phyloP scores from a whole-genome alignment of 352 stramenopile genomes.

The Globisporangium takayamanum region DNA sequence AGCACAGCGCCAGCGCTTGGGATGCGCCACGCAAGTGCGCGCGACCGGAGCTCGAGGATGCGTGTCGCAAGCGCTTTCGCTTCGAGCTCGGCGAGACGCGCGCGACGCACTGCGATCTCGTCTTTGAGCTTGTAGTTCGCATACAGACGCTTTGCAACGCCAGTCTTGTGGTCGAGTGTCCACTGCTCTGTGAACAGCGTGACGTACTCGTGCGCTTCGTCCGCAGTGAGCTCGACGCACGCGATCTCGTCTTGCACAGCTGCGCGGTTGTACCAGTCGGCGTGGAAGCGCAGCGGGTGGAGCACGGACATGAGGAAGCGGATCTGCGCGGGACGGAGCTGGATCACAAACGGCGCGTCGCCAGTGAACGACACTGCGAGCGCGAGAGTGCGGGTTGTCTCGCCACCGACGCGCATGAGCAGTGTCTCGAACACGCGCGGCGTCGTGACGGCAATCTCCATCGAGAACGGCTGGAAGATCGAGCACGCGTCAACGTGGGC shows the following conservation, averaged over 20 bases:
- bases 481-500: conserved; percentile 29
- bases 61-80: conserved; percentile 44
- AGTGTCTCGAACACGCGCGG: conserved; percentile 63
- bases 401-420: conserved; percentile 33
- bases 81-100: conserved; percentile 49
- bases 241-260: conserved; percentile 51
- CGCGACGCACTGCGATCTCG: conserved; percentile 26
- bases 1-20: conserved; percentile 48
- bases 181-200: conserved; percentile 49
- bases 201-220: conserved; percentile 54
- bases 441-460: conserved; percentile 57
- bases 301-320: conserved; percentile 50
- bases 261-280: conserved; percentile 59
- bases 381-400: conserved; percentile 35
- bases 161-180: conserved; percentile 43
- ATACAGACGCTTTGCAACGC: conserved; percentile 33
- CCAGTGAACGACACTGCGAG: conserved; percentile 43
- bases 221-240: conserved; percentile 44
- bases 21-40: conserved; percentile 59
- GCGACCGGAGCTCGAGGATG: conserved; percentile 52
- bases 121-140: conserved; percentile 38
- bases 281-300: conserved; percentile 52
- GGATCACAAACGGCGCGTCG: conserved; percentile 26
- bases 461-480: conserved; percentile 41
- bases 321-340: conserved; percentile 64